Percentiles rank a stretch among this genome's conserved stretches.
Conservation (phyloP, 805 yeast genomes). For the Debaryomyces prosopidis region DNA sequence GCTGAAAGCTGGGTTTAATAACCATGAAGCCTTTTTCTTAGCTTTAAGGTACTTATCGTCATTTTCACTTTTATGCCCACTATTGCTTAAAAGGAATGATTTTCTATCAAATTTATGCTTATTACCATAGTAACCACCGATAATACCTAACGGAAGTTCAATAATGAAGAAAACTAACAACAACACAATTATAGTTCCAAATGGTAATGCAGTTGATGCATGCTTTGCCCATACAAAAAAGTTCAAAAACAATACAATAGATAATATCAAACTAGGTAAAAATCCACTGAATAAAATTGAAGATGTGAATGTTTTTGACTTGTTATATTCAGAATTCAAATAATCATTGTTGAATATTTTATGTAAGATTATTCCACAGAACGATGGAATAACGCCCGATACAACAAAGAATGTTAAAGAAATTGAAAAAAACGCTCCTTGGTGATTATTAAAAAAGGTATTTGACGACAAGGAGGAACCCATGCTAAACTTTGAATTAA, state of each 20-base stretch:
- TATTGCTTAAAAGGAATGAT: constrained; percentile 16
- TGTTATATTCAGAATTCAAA: constrained; percentile 23
- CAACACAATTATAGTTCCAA: constrained; percentile 66
- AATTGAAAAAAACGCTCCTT: constrained; percentile 65
- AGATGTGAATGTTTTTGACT: constrained; percentile 13
- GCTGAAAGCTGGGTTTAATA: constrained; percentile 24
- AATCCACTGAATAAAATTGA: constrained; percentile 35
- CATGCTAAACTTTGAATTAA: constrained; percentile 27
- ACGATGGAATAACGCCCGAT: constrained; percentile 78
- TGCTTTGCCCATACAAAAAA: constrained; percentile 73
- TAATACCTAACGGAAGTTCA: constrained; percentile 72
- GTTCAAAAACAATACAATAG: constrained; percentile 57
- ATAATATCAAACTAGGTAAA: constrained; percentile 49
- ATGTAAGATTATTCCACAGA: constrained; percentile 62
- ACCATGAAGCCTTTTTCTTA: constrained; percentile 14
- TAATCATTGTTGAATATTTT: constrained; percentile 50
- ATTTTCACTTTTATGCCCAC: neutral
- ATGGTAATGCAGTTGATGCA: constrained; percentile 75
- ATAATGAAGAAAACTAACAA: constrained; percentile 59
- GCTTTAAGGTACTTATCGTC: neutral
- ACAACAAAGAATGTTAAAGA: constrained; percentile 60
- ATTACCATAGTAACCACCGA: constrained; percentile 67
- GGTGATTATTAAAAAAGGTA: constrained; percentile 60
- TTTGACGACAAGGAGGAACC: constrained; percentile 40
- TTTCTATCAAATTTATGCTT: constrained; percentile 21